phyloP scores from a whole-genome alignment of 2,329 filamentous ascomycete genomes.

The Cordyceps cateniannulata region DNA sequence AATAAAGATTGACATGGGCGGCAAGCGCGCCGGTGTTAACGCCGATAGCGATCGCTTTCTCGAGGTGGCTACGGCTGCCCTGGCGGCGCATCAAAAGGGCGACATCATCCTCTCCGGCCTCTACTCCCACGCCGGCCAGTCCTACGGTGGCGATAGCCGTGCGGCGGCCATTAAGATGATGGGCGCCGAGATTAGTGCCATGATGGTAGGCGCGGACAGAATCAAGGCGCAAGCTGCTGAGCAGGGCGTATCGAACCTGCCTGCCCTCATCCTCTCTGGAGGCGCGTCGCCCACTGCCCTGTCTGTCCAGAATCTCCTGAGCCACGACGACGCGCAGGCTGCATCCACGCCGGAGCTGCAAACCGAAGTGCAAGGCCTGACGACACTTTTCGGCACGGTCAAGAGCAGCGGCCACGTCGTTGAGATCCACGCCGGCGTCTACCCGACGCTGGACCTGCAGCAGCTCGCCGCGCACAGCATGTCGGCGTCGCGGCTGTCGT shows the following conservation, averaged over 20 bases:
- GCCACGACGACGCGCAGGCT: slow-evolving; percentile 11
- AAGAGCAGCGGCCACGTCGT: slow-evolving; percentile 38
- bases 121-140: slow-evolving; percentile 69
- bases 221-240: slow-evolving; percentile 16
- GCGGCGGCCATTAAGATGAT: slow-evolving; percentile 26
- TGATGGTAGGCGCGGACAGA: slow-evolving; percentile 20
- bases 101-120: slow-evolving; percentile 50
- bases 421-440: slow-evolving; percentile 72
- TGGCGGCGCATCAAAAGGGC: slow-evolving; percentile 23
- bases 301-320: slow-evolving; percentile 21
- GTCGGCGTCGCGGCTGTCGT: slow-evolving; percentile 34
- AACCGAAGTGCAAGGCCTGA: slow-evolving; percentile 16
- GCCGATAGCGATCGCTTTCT: slow-evolving; percentile 42
- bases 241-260: slow-evolving; percentile 13
- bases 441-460: slow-evolving; percentile 70
- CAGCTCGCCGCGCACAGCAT: slow-evolving; percentile 66
- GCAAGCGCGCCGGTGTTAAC: slow-evolving; percentile 61
- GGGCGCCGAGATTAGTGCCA: slow-evolving; percentile 24
- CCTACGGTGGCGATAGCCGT: slow-evolving; percentile 45
- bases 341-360: slow-evolving; percentile 15
- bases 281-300: slow-evolving; percentile 68
- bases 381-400: slow-evolving; percentile 20
- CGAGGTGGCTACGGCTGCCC: slow-evolving; percentile 33
- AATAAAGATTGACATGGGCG: slow-evolving; percentile 70
- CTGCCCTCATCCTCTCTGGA: slow-evolving; percentile 48